phyloP scores from a whole-genome alignment of 2,329 filamentous ascomycete species.

The Penicillium occitanis region DNA sequence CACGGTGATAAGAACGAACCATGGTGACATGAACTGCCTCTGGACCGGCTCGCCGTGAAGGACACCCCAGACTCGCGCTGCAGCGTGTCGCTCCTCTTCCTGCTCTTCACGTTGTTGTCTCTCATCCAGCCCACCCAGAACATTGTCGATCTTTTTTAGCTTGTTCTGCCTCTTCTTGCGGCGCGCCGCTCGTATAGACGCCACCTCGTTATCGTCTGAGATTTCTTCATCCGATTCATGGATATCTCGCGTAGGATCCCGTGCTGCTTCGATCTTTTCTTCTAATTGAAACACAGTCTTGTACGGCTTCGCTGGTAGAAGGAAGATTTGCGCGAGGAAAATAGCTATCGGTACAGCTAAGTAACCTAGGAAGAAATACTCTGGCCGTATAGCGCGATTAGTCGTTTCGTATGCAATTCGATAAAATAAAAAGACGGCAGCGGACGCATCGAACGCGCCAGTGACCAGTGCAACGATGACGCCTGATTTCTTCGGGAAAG shows the following conservation, averaged over 20 bases:
- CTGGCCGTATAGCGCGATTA: conserved; percentile 42
- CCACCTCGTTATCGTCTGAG: conserved; percentile 51
- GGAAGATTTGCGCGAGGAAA: conserved; percentile 60
- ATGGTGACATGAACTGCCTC: conserved; percentile 73
- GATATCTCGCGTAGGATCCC: conserved; percentile 36
- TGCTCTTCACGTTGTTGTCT: conserved; percentile 56
- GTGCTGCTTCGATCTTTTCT: conserved; percentile 59
- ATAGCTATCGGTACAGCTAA: conserved; percentile 69
- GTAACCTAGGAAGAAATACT: conserved; percentile 70
- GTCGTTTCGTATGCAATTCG: conserved; percentile 67
- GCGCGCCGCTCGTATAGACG: conserved; percentile 53
- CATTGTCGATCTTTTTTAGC: conserved; percentile 65
- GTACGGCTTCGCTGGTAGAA: conserved; percentile 72
- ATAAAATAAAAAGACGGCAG: conserved; percentile 74
- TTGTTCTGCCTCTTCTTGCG: conserved; percentile 61
- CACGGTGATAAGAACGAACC: conserved; percentile 78
- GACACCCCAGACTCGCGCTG: conserved; percentile 79
- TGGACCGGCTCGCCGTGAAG: conserved; percentile 69
- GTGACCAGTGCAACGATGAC: conserved; percentile 75
- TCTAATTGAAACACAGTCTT: conserved; percentile 78
- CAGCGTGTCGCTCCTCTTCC: conserved; percentile 68
- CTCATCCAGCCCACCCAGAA: conserved; percentile 66
- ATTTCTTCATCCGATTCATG: conserved; percentile 54
- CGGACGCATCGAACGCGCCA: conserved; percentile 79
- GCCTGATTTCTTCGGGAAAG: conserved; percentile 72